Evolutionary conservation across 208 protist genomes (phyloP), one percentile per base, ranked within the genome.

Genomic region (Trypanosoma brucei): DNA sequence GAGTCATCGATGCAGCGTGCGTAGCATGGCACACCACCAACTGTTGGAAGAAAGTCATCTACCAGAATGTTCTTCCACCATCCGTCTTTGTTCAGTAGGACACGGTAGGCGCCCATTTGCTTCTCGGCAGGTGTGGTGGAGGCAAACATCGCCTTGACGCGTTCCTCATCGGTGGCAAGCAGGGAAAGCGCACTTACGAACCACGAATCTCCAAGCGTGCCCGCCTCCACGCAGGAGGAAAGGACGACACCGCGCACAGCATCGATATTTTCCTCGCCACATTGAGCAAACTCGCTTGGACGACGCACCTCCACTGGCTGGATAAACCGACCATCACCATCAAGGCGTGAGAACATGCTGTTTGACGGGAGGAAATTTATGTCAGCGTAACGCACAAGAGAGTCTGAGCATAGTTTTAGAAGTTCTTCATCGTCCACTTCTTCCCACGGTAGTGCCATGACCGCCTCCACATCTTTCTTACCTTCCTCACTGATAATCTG

Each of bases 181-280:
- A 79, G 75, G 22, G 83, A 69, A 22, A 95, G 37, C 5, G 89
- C 81, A 57, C 86, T 90, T 59, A 88, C 65, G 33, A 95, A 69
- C 78, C 81, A 91, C 66, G 73, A 79, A 71, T 90, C 84, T 30
- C 84, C 88, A 49, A 91, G 70, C 62, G 83, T 84, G 31, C 88
- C 84, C 49, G 74, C 66, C 33, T 77, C 63, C 3, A 81, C 65
- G 40, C 64, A 58, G 3, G 62, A 50, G 2, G 81, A 79, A 11
- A 65, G 65, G 31, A 85, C 63, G 36, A 30, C 50, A 31, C 65
- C 49, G 55, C 75, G 62, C 52, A 84, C 78, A 0, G 79, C 48
- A 14, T 48, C 68, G 57, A 65, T 57, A 46, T 54, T 64, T 50
- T 71, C 40, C 39, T 62, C 58, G 2, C 39, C 59, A 13, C 57